A percentile compares a stretch with the other conserved stretches of the same genome.
Conservation (phyloP, 2,329 filamentous ascomycete genomes). For the Calonectria fujianensis region DNA sequence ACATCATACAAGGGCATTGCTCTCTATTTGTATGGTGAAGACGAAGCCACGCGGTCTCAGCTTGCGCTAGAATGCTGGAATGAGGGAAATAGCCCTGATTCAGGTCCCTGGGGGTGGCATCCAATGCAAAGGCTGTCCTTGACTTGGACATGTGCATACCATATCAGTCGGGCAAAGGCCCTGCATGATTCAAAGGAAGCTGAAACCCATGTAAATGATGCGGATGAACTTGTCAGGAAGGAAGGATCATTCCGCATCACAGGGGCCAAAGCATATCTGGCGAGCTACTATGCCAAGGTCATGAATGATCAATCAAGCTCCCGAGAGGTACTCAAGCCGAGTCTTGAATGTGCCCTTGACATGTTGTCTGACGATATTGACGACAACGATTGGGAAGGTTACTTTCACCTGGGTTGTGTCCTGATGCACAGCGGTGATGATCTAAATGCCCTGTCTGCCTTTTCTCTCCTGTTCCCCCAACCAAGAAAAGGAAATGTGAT, state of each 20-base stretch:
- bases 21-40: not conserved
- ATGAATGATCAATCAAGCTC: not conserved
- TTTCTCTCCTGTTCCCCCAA: not conserved
- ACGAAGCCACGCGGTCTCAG: not conserved
- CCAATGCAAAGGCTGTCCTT: conserved; percentile 2
- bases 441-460: not conserved
- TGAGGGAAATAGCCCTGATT: not conserved
- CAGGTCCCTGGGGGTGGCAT: not conserved
- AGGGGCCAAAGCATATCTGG: not conserved
- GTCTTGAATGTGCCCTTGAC: conserved; percentile 9
- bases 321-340: not conserved
- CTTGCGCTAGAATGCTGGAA: conserved; percentile 11
- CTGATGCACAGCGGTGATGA: conserved; percentile 14
- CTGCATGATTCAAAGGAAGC: conserved; percentile 5
- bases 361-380: conserved; percentile 8
- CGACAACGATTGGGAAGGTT: conserved; percentile 13
- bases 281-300: not conserved
- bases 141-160: not conserved
- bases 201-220: not conserved
- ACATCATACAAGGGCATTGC: conserved; percentile 11
- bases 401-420: conserved; percentile 3
- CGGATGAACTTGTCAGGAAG: not conserved
- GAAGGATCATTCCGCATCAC: conserved; percentile 16
- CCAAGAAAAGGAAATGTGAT: conserved; percentile 2
- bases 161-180: not conserved